These are phyloP conservation scores for Chlamydomonas sp. DNA, from an alignment of 139 green algal genomes.

Conservation along the genomic window DNA sequence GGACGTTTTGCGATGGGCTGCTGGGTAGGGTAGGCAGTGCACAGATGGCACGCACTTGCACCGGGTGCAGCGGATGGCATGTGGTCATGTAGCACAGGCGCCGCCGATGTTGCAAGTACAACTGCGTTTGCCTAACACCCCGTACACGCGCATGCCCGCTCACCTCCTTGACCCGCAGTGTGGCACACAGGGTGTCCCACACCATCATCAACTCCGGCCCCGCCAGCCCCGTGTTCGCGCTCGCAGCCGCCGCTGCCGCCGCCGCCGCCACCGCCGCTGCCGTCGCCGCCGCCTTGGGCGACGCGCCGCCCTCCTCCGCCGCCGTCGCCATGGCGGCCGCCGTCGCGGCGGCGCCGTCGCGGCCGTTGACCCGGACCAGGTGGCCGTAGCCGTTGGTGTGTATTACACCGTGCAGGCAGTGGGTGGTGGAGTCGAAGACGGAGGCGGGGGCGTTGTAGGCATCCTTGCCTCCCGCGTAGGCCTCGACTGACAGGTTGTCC, in stretches of 20 bases:
- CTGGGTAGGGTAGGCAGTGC: too few relatives aligned
- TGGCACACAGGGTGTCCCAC: constrained; percentile 91
- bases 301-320: neutral
- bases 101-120: neutral
- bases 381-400: constrained; percentile 97
- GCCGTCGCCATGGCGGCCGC: constrained; percentile 25
- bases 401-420: constrained; percentile 93
- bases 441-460: constrained; percentile 62
- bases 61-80: too few relatives aligned
- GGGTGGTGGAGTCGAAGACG: constrained; percentile 79
- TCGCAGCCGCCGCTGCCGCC: neutral
- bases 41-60: too few relatives aligned
- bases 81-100: too few relatives aligned
- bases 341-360: constrained; percentile 64
- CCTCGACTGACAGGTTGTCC: constrained; percentile 19
- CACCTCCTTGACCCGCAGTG: constrained; percentile 76
- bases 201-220: constrained; percentile 90
- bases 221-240: neutral
- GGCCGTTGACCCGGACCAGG: constrained; percentile 74
- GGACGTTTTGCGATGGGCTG: too few relatives aligned
- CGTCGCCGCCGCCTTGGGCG: constrained; percentile 14
- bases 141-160: neutral
- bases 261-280: neutral
- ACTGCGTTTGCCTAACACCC: neutral
- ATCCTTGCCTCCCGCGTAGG: constrained; percentile 29